A percentile compares a stretch with the other conserved stretches of the same genome.
Evolutionary conservation across 306 rosid genomes (phyloP).

Genomic region (Lathyrus aphaca): DNA sequence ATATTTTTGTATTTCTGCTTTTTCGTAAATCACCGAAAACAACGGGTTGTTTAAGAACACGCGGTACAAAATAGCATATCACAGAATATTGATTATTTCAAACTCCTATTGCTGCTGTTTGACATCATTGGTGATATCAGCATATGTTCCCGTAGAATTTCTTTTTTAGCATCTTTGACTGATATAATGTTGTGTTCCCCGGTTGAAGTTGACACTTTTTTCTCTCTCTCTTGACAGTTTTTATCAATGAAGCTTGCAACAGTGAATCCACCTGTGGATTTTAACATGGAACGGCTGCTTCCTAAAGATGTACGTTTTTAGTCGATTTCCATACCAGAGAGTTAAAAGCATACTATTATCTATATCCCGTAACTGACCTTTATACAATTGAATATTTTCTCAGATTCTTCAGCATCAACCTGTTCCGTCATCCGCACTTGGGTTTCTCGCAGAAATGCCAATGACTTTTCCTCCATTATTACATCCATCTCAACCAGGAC

Average conservation of each 20-base stretch:
- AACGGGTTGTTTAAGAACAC: not conserved
- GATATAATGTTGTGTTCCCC: not conserved
- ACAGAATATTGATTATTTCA: not conserved
- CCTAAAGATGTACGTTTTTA: not conserved
- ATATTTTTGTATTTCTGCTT: not conserved
- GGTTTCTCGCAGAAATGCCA: conserved; percentile 7
- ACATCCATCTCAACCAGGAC: conserved; percentile 1
- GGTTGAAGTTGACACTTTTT: conserved; percentile 3
- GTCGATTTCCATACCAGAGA: not conserved
- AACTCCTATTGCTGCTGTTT: not conserved
- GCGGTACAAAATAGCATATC: not conserved
- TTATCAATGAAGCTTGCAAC: conserved; percentile 20
- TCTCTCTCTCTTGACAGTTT: conserved; percentile 13
- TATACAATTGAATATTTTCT: conserved; percentile 6
- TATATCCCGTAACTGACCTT: not conserved
- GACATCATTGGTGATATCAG: not conserved
- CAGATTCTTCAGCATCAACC: conserved; percentile 12
- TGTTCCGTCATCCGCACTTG: not conserved
- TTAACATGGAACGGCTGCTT: not conserved
- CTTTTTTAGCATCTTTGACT: not conserved
- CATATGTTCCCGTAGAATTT: not conserved
- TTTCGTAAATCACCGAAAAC: not conserved
- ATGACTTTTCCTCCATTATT: conserved; percentile 14
- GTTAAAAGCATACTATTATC: not conserved
- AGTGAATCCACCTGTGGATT: not conserved